Evolutionary conservation across 106 monocot species (phyloP).

Genomic region (Dendrobium officinale): DNA sequence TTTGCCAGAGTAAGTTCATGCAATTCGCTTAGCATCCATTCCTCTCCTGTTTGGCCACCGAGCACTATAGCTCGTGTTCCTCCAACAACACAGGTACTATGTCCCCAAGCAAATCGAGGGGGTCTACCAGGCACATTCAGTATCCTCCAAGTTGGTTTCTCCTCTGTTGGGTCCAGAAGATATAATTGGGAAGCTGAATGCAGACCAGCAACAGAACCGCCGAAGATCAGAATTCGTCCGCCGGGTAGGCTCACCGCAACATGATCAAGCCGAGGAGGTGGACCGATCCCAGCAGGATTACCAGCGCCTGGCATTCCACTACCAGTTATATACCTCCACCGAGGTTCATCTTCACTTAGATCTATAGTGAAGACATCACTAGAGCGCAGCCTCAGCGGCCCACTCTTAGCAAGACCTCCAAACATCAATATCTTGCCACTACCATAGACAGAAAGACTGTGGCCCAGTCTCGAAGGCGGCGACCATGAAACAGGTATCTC

Average conservation of each 20-base stretch:
- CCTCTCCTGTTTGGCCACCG: conserved; percentile 92
- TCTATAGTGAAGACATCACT: conserved; percentile 94
- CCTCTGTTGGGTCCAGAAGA: conserved; percentile 83
- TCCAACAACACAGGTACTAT: conserved; percentile 89
- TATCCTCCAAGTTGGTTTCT: conserved; percentile 87
- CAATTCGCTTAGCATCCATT: conserved; percentile 91
- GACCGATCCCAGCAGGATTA: conserved; percentile 74
- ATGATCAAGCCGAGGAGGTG: conserved; percentile 93
- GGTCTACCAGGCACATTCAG: conserved; percentile 84
- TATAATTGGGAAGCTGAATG: conserved; percentile 97
- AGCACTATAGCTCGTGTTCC: conserved; percentile 83
- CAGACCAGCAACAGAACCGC: conserved; percentile 92
- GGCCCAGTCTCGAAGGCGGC: conserved; percentile 90
- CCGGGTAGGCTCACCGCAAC: conserved; percentile 85
- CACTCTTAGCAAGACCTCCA: conserved; percentile 93
- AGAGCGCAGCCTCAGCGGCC: conserved; percentile 73
- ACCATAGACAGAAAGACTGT: conserved; percentile 77
- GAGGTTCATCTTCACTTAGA: conserved; percentile 66
- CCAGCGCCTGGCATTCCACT: conserved; percentile 93
- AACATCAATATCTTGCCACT: conserved; percentile 87
- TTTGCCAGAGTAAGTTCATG: conserved; percentile 71
- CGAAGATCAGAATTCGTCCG: conserved; percentile 82
- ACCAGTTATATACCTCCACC: conserved; percentile 85
- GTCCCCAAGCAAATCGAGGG: conserved; percentile 95
- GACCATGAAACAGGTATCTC: conserved; percentile 87